A percentile compares a stretch with the other conserved stretches of the same genome.
Evolutionary conservation across 768 basidiomycete species (phyloP).

Genomic region (Mycena vitilis): DNA sequence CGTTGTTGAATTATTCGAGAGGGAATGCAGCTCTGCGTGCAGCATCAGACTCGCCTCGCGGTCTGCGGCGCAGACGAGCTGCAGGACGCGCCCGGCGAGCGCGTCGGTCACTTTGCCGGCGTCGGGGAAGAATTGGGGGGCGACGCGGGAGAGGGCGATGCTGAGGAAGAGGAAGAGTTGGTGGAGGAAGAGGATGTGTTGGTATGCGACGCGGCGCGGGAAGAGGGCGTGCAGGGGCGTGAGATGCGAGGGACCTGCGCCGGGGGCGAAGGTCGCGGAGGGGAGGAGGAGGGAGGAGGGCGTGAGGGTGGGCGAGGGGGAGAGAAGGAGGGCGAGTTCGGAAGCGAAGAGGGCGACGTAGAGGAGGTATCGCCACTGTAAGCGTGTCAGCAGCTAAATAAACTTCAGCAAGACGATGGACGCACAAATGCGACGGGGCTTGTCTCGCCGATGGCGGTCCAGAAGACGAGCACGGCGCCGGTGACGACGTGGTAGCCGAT

Average conservation of each 20-base stretch:
- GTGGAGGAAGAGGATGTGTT: conserved; percentile 83
- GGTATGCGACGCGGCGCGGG: conserved; percentile 76
- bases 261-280: conserved; percentile 25
- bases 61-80: conserved; percentile 58
- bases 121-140: conserved; percentile 72
- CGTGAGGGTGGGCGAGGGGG: conserved; percentile 58
- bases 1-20: conserved; percentile 52
- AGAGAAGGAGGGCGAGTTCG: conserved; percentile 75
- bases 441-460: conserved; percentile 69
- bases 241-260: conserved; percentile 37
- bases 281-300: conserved; percentile 39
- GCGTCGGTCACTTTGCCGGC: conserved; percentile 51
- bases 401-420: conserved; percentile 31
- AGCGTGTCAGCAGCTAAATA: conserved; percentile 3
- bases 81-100: conserved; percentile 57
- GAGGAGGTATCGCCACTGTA: conserved; percentile 85
- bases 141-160: conserved; percentile 77
- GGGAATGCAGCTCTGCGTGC: conserved; percentile 49
- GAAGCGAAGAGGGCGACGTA: conserved; percentile 69
- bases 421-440: conserved; percentile 76
- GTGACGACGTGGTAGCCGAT: conserved; percentile 77
- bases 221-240: conserved; percentile 57
- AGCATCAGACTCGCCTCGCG: conserved; percentile 57
- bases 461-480: conserved; percentile 66
- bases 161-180: conserved; percentile 81